Evolutionary conservation across 1,284 basidiomycete genomes (phyloP), one percentile per base, ranked within the genome.

Genomic region (Cerrena zonata): DNA sequence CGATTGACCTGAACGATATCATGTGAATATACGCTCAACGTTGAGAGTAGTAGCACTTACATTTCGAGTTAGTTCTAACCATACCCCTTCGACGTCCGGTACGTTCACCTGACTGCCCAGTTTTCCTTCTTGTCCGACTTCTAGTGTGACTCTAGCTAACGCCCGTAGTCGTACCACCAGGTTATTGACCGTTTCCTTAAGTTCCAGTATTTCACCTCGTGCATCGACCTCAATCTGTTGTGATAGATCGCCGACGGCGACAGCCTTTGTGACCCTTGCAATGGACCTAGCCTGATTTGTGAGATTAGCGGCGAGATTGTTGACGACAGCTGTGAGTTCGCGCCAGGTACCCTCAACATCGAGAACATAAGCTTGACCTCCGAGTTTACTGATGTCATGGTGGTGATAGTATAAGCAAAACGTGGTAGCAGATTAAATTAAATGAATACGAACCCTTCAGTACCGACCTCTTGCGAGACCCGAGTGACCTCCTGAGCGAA

Each of bases 151-250:
- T 52, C 95, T 79, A 22, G 94, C 94, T 53, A 99, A 73, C 52
- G 89, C 82, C 50, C 94, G 81, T 34, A 97, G 76, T 62, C 90
- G 77, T 56, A 94, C 86, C 40, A 95, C 93, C 96, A 97, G 97
- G 68, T 89, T 89, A 65, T 99, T 99, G 67, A 99, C 94, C 34
- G 94, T 99, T 55, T 94, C 93, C 74, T 98, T 98, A 64, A 99
- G 74, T 69, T 98, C 95, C 49, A 97, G 76, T 49, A 99, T 97
- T 70, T 99, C 96, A 37, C 96, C 95, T 40, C 88, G 84, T 1
- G 94, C 95, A 63, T 96, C 90, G 60, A 99, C 94, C 51, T 95
- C 92, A 59, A 99, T 98, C 65, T 96, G 94, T 65, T 95, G 91
- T 30, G 86, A 90, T 56, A 99, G 74, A 71, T 99, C 96, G 45